Conservation (phyloP, 139 green algal species). For the Coccomyxa sp. region DNA sequence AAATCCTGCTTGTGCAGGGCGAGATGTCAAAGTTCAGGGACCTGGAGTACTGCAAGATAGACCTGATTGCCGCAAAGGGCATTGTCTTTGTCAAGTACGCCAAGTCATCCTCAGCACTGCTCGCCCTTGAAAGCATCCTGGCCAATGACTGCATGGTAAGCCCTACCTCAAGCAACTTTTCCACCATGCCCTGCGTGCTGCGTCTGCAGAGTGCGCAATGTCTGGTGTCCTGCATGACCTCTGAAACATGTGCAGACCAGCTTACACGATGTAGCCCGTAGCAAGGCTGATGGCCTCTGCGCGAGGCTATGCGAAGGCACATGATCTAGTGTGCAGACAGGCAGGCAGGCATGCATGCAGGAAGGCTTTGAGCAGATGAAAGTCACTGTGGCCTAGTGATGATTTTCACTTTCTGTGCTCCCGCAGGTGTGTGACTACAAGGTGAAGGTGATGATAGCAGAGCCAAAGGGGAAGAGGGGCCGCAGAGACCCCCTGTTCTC, state of each 20-base stretch:
- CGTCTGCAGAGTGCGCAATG: background rate
- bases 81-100: constrained; percentile 88
- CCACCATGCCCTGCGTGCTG: background rate
- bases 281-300: too few relatives aligned
- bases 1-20: constrained; percentile 30
- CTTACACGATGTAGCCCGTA: too few relatives aligned
- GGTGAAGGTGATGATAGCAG: constrained; percentile 90
- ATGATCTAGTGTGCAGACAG: too few relatives aligned
- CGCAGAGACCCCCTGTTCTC: constrained; percentile 4
- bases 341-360: too few relatives aligned
- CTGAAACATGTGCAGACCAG: too few relatives aligned
- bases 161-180: too few relatives aligned
- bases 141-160: constrained; percentile 40
- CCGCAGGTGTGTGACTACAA: constrained; percentile 73
- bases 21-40: constrained; percentile 58
- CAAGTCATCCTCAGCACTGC: constrained; percentile 68
- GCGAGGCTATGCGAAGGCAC: background rate
- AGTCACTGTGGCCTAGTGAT: background rate
- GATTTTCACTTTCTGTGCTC: background rate
- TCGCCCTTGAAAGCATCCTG: constrained; percentile 65
- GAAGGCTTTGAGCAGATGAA: too few relatives aligned
- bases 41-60: constrained; percentile 91
- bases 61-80: constrained; percentile 81
- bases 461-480: constrained; percentile 79
- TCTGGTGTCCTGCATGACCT: too few relatives aligned